phyloP scores from a whole-genome alignment of 2,329 filamentous ascomycete genomes.

The Aspergillus fijiensis region DNA sequence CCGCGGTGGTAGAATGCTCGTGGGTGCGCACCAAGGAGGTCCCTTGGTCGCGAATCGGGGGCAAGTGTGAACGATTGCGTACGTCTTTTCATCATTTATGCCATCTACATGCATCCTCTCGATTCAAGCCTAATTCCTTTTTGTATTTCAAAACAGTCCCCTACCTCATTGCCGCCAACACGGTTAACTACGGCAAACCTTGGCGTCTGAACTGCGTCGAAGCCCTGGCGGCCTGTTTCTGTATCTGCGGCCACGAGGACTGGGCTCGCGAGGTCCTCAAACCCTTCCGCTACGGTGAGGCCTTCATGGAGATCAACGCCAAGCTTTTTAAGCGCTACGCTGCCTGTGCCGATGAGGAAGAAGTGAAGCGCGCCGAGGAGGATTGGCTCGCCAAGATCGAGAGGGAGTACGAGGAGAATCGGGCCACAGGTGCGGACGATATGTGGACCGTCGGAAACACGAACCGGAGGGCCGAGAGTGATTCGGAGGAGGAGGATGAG shows the following conservation, averaged over 20 bases:
- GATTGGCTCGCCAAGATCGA: conserved; percentile 89
- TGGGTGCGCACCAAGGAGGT: conserved; percentile 93
- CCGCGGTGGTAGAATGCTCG: conserved; percentile 93
- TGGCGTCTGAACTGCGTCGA: conserved; percentile 96
- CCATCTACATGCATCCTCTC: background rate
- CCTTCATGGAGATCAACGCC: conserved; percentile 88
- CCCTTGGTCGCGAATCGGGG: conserved; percentile 86
- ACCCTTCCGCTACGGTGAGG: conserved; percentile 82
- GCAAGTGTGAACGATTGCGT: conserved; percentile 81
- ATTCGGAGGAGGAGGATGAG: conserved; percentile 55
- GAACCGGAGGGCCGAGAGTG: conserved; percentile 61
- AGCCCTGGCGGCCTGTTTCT: conserved; percentile 87
- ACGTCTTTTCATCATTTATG: conserved; percentile 21
- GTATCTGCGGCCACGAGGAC: conserved; percentile 84
- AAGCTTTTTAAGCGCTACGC: conserved; percentile 81
- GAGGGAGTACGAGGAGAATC: conserved; percentile 79
- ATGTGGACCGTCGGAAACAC: conserved; percentile 90
- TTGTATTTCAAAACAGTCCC: conserved; percentile 56
- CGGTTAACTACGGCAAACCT: conserved; percentile 94
- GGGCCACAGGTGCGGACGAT: conserved; percentile 64
- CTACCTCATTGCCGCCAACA: conserved; percentile 94
- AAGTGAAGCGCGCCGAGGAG: conserved; percentile 78
- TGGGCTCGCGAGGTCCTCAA: conserved; percentile 84
- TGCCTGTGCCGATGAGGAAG: conserved; percentile 75
- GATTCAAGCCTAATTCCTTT: background rate